Conservation (phyloP, 2,329 filamentous ascomycete species). For the Sclerotinia borealis region DNA sequence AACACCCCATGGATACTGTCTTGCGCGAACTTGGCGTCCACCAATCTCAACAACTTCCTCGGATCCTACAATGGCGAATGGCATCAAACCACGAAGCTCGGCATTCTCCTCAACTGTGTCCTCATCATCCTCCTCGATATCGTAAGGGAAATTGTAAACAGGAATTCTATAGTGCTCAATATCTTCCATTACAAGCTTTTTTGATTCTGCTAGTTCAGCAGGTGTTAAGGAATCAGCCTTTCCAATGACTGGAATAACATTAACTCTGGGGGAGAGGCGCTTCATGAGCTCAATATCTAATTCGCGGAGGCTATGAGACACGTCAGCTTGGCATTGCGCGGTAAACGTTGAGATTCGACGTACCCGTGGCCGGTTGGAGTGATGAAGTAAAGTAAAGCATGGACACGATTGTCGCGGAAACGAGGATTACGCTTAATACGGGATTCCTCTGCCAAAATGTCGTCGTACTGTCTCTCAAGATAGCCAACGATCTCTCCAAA, state of each 20-base stretch:
- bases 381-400: constrained; percentile 98
- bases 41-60: constrained; percentile 94
- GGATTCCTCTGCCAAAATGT: constrained; percentile 98
- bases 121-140: constrained; percentile 98
- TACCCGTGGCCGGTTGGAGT: constrained; percentile 94
- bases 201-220: constrained; percentile 93
- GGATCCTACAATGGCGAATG: constrained; percentile 96
- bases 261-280: constrained; percentile 94
- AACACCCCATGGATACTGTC: constrained; percentile 98
- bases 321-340: constrained; percentile 17
- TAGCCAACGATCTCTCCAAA: constrained; percentile 98
- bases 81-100: constrained; percentile 94
- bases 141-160: constrained; percentile 99
- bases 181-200: constrained; percentile 99
- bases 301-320: constrained; percentile 71
- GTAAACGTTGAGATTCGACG: constrained; percentile 30
- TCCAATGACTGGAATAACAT: constrained; percentile 97
- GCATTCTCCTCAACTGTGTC: constrained; percentile 99
- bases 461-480: constrained; percentile 98
- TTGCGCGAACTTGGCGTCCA: constrained; percentile 83
- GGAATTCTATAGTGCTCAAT: constrained; percentile 99
- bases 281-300: constrained; percentile 99
- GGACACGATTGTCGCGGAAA: constrained; percentile 98
- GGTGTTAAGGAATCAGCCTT: constrained; percentile 97
- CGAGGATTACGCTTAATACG: constrained; percentile 99